Evolutionary conservation across 2,329 filamentous ascomycete species (phyloP), one percentile per base, ranked within the genome.

Genomic region (Clarireedia homoeocarpa): DNA sequence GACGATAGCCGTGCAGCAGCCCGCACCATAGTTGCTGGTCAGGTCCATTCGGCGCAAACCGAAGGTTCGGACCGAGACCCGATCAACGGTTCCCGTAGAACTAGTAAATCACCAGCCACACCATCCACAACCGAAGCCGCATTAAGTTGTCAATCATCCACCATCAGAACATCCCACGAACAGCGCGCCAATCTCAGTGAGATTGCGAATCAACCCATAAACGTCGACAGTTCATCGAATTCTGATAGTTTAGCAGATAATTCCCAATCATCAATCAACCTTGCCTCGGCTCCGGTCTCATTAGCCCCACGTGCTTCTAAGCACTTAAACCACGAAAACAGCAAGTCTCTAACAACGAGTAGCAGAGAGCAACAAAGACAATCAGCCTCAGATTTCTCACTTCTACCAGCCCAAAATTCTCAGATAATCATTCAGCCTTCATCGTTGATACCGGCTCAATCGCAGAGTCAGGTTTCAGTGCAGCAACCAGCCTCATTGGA

Each of bases 61-160:
- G 52, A 54, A 36, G 14, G 30, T 44, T 51, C 53, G 53, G 53
- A 55, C 53, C 53, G 53, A 55, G 38, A 15, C 26, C 52, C 34
- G 52, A 44, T 42, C 42, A 48, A 36, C 15, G 27, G 36, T 54
- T 24, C 34, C 52, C 52, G 52, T 49, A 49, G 24, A 27, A 34
- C 12, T 42, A 23, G 26, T 39, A 36, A 51, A 15, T n/a, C 27
- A 36, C 45, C 26, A 50, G 30, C 50, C 24, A 42, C 39, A 42
- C 6, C 6, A 17, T 26, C 26, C 2, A 48, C 26, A 26, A 44
- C 38, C n/a, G 30, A 44, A 36, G 42, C 50, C 27, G 20, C 17
- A 45, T 45, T 12, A 45, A 14, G 15, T 51, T 30, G 26, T 39
- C 24, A 12, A 30, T 30, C 27, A 38, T n/a, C 49, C 20, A 42